Percentiles rank a stretch among this genome's conserved stretches.
Conservation (phyloP, 2,329 filamentous ascomycete species). For the Colletotrichum godetiae region DNA sequence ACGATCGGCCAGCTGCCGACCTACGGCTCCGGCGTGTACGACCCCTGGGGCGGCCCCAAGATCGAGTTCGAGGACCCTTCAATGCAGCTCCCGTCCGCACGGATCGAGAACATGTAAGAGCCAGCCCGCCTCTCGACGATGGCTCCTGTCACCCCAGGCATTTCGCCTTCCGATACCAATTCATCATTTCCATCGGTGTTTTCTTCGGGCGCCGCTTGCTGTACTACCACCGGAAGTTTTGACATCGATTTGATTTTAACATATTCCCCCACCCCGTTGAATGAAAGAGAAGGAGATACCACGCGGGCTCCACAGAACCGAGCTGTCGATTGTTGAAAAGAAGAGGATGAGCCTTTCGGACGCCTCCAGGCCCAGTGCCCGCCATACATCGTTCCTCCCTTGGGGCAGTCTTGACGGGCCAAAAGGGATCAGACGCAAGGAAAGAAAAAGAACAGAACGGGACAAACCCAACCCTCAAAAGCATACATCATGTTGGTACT, state of each 20-base stretch:
- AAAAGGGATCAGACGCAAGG: background rate
- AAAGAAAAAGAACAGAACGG: conserved; percentile 23
- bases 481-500: conserved; percentile 26
- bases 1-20: conserved; percentile 64
- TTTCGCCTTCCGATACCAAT: background rate
- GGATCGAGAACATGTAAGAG: conserved; percentile 66
- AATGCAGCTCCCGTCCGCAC: conserved; percentile 69
- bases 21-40: conserved; percentile 62
- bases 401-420: background rate
- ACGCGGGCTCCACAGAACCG: conserved; percentile 44
- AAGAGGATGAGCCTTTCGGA: background rate
- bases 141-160: background rate
- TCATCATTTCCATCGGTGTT: conserved; percentile 8
- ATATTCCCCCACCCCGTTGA: conserved; percentile 28
- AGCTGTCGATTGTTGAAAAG: conserved; percentile 31
- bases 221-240: conserved; percentile 18
- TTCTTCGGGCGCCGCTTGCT: conserved; percentile 19
- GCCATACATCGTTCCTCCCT: background rate
- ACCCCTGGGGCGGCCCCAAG: conserved; percentile 63
- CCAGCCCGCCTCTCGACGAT: background rate
- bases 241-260: conserved; percentile 33
- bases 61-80: conserved; percentile 68
- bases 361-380: background rate
- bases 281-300: conserved; percentile 43
- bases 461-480: conserved; percentile 20